Evolutionary conservation across 1,284 basidiomycete genomes (phyloP).

Genomic region (Ustilago sp.): DNA sequence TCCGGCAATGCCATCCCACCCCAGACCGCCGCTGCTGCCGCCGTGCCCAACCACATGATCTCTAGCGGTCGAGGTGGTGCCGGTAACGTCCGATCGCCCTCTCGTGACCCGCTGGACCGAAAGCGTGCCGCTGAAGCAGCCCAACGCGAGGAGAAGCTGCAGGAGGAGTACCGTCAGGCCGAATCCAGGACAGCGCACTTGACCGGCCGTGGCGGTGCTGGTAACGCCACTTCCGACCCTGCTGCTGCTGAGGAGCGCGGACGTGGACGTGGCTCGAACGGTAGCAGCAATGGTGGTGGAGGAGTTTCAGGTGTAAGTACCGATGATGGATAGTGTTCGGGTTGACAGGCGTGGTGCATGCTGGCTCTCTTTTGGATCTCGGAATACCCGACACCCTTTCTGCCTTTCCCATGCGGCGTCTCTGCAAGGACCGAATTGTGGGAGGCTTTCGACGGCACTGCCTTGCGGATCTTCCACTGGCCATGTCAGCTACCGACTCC

Average conservation of each 20-base stretch:
- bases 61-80: constrained; percentile 81
- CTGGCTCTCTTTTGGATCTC: background rate
- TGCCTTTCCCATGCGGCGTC: background rate
- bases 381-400: constrained; percentile 9
- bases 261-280: constrained; percentile 36
- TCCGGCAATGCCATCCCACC: constrained; percentile 35
- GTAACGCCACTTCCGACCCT: constrained; percentile 73
- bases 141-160: constrained; percentile 66
- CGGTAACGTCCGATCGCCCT: constrained; percentile 81
- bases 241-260: constrained; percentile 44
- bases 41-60: constrained; percentile 46
- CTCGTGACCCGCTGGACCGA: constrained; percentile 73
- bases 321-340: constrained; percentile 3
- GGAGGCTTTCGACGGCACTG: background rate
- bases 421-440: background rate
- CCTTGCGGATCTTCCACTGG: constrained; percentile 2
- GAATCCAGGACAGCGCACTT: constrained; percentile 73
- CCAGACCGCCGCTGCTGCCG: constrained; percentile 25
- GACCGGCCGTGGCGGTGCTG: constrained; percentile 78
- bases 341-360: background rate
- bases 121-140: constrained; percentile 56
- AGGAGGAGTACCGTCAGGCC: constrained; percentile 68
- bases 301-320: constrained; percentile 50
- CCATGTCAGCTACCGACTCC: background rate
- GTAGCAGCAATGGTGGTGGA: constrained; percentile 22